Conservation (phyloP, 225 moss, liverwort and hornwort species). For the Pleurozium schreberi region DNA sequence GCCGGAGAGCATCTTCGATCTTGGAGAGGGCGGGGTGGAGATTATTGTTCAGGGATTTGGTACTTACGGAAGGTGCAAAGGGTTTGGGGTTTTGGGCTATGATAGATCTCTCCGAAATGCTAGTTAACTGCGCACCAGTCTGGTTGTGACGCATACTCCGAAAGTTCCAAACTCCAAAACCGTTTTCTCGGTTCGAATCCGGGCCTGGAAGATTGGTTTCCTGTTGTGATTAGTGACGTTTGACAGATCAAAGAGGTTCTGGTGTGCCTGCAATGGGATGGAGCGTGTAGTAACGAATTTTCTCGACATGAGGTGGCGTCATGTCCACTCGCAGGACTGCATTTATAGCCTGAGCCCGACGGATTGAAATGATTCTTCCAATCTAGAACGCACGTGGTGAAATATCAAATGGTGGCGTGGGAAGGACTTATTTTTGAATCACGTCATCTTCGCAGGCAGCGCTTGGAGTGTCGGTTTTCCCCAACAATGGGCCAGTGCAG, state of each 20-base stretch:
- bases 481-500: constrained; percentile 21
- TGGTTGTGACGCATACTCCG: neutral
- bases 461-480: neutral
- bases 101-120: neutral
- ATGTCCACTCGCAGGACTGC: neutral
- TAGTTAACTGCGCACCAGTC: neutral
- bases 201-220: neutral
- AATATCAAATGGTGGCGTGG: constrained; percentile 5
- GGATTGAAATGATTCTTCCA: neutral
- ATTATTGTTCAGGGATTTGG: neutral
- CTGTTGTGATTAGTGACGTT: neutral
- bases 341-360: too few species aligned
- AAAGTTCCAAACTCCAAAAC: neutral
- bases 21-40: neutral
- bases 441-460: neutral
- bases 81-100: neutral
- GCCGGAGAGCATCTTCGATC: neutral
- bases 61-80: neutral
- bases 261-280: neutral
- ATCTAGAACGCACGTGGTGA: neutral
- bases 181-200: neutral
- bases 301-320: neutral
- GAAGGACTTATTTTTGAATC: neutral
- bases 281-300: neutral
- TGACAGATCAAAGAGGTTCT: neutral